Evolutionary conservation across 441 rosid species (phyloP).

Genomic region (Breynia disticha): DNA sequence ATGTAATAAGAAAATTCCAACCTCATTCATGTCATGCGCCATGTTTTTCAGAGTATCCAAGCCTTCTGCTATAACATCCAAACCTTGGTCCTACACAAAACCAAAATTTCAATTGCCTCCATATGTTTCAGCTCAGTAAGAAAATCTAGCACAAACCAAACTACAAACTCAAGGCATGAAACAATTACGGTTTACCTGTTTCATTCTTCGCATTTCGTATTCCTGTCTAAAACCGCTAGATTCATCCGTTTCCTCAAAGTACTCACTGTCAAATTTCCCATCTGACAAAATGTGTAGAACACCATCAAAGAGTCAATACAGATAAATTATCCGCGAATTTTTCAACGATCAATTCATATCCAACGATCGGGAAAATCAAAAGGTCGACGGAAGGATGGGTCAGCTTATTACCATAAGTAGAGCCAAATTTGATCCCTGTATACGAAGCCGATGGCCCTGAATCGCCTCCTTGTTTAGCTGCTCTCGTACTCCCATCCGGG

Average conservation of each 20-base stretch:
- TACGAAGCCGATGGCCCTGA: constrained; percentile 64
- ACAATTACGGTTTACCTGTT: constrained; percentile 40
- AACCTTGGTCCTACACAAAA: constrained; percentile 71
- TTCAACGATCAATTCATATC: not conserved
- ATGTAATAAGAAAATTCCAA: constrained; percentile 12
- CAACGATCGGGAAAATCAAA: not conserved
- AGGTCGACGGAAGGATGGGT: not conserved
- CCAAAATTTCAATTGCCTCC: not conserved
- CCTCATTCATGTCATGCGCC: constrained; percentile 96
- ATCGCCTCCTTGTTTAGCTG: constrained; percentile 49
- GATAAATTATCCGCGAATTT: not conserved
- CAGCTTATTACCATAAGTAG: constrained; percentile 41
- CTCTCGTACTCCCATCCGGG: constrained; percentile 68
- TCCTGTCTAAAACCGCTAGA: constrained; percentile 69
- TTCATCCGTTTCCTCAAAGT: constrained; percentile 56
- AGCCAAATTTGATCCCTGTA: constrained; percentile 70
- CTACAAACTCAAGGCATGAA: too few relatives aligned
- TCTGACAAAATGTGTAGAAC: constrained; percentile 20
- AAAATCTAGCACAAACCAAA: not conserved
- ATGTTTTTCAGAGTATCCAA: constrained; percentile 82
- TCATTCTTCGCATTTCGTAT: constrained; percentile 80
- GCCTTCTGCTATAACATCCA: constrained; percentile 83
- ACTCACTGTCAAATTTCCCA: constrained; percentile 66
- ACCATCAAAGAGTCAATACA: not conserved
- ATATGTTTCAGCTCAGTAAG: not conserved